Conservation (phyloP, 768 basidiomycete genomes). For the Leucosporidium creatinivorum region DNA sequence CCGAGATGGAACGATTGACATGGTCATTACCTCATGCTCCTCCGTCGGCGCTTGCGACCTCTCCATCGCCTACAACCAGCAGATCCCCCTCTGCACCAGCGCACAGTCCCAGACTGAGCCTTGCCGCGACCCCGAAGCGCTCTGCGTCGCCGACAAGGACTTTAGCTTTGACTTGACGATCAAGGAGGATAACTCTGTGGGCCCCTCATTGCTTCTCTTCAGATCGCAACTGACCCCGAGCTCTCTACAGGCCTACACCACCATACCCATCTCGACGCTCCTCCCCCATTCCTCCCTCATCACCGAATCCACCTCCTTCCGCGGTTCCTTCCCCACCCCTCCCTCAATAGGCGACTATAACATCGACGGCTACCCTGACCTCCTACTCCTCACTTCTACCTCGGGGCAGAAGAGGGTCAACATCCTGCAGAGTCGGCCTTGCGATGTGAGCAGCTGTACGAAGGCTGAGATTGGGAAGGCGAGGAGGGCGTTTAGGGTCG, state of each 20-base stretch:
- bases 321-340: constrained; percentile 63
- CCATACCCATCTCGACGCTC: constrained; percentile 58
- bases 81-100: constrained; percentile 66
- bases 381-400: constrained; percentile 46
- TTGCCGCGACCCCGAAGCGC: constrained; percentile 70
- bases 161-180: constrained; percentile 65
- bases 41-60: constrained; percentile 61
- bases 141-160: constrained; percentile 70
- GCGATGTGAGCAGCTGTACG: constrained; percentile 33
- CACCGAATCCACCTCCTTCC: constrained; percentile 59
- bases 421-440: constrained; percentile 41
- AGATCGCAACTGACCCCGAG: background rate
- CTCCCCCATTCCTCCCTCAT: constrained; percentile 54
- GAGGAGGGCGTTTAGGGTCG: constrained; percentile 60
- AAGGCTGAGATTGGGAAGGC: constrained; percentile 40
- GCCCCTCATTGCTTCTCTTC: constrained; percentile 15
- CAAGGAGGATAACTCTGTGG: constrained; percentile 51
- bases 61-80: constrained; percentile 89
- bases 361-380: constrained; percentile 88
- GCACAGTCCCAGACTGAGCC: constrained; percentile 50
- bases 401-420: constrained; percentile 34
- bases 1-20: constrained; percentile 91
- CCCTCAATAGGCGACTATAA: constrained; percentile 82
- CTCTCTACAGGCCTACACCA: constrained; percentile 55
- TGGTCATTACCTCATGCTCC: constrained; percentile 87